A percentile compares a stretch with the other conserved stretches of the same genome.
Conservation (phyloP, 495 filamentous ascomycete genomes). For the Penicillium diatomitis region DNA sequence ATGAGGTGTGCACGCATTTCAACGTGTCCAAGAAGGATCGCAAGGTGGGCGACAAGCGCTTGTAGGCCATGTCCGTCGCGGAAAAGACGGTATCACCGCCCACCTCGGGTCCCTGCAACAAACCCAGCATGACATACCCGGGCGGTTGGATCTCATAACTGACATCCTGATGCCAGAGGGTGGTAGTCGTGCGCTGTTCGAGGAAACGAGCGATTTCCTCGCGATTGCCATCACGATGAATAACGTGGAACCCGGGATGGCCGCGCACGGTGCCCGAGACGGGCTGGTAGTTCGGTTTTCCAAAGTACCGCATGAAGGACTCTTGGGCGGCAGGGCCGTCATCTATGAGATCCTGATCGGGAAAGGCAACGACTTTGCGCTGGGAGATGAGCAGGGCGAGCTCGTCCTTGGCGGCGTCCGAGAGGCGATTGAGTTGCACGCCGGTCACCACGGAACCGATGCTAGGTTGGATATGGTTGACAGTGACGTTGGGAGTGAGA, state of each 20-base stretch:
- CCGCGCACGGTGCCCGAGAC: slow-evolving; percentile 43
- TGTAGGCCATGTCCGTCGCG: slow-evolving; percentile 67
- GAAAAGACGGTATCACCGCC: slow-evolving; percentile 76
- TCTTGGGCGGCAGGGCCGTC: slow-evolving; percentile 55
- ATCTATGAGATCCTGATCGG: slow-evolving; percentile 60
- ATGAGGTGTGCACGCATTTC: slow-evolving; percentile 63
- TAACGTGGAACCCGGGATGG: slow-evolving; percentile 51
- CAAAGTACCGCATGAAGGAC: slow-evolving; percentile 48
- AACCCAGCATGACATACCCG: slow-evolving; percentile 48
- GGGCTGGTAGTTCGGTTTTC: slow-evolving; percentile 53
- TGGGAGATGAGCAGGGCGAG: slow-evolving; percentile 66
- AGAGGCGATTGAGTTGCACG: slow-evolving; percentile 60
- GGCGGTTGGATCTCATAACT: slow-evolving; percentile 52
- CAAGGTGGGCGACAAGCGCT: slow-evolving; percentile 59
- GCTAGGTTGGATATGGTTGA: slow-evolving; percentile 56
- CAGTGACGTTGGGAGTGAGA: slow-evolving; percentile 35
- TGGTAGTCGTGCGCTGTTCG: slow-evolving; percentile 45
- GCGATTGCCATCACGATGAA: slow-evolving; percentile 49
- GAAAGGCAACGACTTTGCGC: slow-evolving; percentile 72
- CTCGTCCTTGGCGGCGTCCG: slow-evolving; percentile 64
- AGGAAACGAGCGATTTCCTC: slow-evolving; percentile 48
- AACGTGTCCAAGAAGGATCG: slow-evolving; percentile 66
- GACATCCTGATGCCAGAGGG: slow-evolving; percentile 53
- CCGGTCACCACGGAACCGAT: slow-evolving; percentile 67
- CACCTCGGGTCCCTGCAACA: slow-evolving; percentile 46